phyloP scores from a whole-genome alignment of 306 rosid genomes.

The Crataegus laevigata region DNA sequence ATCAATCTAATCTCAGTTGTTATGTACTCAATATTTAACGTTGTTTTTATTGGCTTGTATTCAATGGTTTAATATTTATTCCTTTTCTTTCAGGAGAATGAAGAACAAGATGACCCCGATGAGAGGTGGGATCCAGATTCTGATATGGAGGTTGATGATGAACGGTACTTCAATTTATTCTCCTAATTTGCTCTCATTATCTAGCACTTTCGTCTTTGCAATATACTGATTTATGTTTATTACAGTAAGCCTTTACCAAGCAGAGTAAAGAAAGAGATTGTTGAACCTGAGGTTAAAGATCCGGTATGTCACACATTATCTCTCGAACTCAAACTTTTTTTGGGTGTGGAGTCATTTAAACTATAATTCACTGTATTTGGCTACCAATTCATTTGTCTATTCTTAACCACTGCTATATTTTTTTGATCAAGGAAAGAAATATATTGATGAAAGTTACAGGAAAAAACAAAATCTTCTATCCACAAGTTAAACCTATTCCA shows the following conservation, averaged over 20 bases:
- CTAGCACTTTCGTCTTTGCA: conserved; percentile 7
- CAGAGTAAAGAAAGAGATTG: conserved; percentile 66
- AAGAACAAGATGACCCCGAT: conserved; percentile 55
- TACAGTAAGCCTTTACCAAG: conserved; percentile 41
- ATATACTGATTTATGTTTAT: conserved; percentile 22
- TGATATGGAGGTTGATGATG: conserved; percentile 61
- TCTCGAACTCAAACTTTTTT: neutral
- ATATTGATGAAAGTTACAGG: neutral
- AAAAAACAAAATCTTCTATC: neutral
- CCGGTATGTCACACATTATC: conserved; percentile 30
- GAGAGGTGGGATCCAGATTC: conserved; percentile 66
- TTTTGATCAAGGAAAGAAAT: neutral
- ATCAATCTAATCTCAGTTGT: neutral
- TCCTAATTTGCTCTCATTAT: conserved; percentile 1
- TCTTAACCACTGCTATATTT: neutral
- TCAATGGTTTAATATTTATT: neutral
- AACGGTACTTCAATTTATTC: conserved; percentile 40
- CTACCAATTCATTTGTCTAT: neutral
- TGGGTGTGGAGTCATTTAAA: neutral
- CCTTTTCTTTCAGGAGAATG: conserved; percentile 44
- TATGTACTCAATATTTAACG: neutral
- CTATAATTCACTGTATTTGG: neutral
- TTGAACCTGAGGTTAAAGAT: conserved; percentile 60
- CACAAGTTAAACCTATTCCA: neutral
- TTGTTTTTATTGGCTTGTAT: neutral